Evolutionary conservation across 2,329 filamentous ascomycete species (phyloP).

Genomic region (Diaporthe sp.): DNA sequence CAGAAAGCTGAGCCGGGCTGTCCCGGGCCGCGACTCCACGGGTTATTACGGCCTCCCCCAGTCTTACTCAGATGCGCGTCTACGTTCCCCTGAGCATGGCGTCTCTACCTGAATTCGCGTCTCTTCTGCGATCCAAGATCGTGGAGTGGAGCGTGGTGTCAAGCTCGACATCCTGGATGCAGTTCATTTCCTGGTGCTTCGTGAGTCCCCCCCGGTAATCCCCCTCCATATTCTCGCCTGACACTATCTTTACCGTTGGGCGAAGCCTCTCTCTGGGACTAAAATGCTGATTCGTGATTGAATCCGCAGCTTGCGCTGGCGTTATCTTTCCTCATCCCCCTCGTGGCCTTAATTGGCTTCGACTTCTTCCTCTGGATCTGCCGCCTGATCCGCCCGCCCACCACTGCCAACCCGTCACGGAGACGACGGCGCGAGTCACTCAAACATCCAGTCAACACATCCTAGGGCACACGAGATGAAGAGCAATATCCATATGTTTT

Average conservation of each 20-base stretch:
- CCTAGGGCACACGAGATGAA: slow-evolving; percentile 23
- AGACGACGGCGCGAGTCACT: slow-evolving; percentile 38
- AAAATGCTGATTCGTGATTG: neutral
- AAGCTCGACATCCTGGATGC: slow-evolving; percentile 37
- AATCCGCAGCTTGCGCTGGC: slow-evolving; percentile 53
- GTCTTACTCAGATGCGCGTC: slow-evolving; percentile 22
- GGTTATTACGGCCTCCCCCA: neutral
- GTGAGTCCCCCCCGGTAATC: slow-evolving; percentile 34
- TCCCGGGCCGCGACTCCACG: neutral
- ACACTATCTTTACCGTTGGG: neutral
- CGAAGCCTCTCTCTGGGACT: neutral
- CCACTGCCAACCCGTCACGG: slow-evolving; percentile 29
- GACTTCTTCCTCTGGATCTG: slow-evolving; percentile 65
- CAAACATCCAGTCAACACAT: slow-evolving; percentile 36
- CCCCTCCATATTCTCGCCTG: neutral
- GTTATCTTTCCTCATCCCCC: slow-evolving; percentile 57
- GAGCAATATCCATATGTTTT: neutral
- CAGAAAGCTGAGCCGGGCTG: neutral
- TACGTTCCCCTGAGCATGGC: slow-evolving; percentile 24
- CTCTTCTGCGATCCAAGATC: slow-evolving; percentile 36
- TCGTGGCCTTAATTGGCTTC: slow-evolving; percentile 58
- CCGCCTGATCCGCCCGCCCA: slow-evolving; percentile 50
- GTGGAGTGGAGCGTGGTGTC: slow-evolving; percentile 36
- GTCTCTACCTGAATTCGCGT: slow-evolving; percentile 31
- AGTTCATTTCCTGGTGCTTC: slow-evolving; percentile 42